Base-by-base conservation (phyloP, 2,329 filamentous ascomycete species). In the Sclerotinia sclerotiorum region DNA sequence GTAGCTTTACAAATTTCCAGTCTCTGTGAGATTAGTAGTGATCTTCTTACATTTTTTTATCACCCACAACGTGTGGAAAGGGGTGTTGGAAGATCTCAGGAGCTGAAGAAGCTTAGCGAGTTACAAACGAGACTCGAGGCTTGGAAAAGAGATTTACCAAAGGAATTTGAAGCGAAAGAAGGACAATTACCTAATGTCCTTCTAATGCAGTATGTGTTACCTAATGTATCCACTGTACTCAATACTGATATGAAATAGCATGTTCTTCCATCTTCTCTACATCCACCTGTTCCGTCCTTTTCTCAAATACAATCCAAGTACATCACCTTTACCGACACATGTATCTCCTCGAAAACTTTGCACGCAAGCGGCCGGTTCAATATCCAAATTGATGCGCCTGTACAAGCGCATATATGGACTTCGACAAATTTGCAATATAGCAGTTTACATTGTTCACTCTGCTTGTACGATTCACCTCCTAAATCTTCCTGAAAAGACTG, bases 271-370 rank as follows among this genome's bases (percentile, higher is more conserved):
- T 76, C 85, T 98, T 0, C 88, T 97, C 58, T 97, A 96, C 77
- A 97, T 98, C 70, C 94, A 98, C 76, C 88, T 98, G 5, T 98
- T 97, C 82, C 88, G 94, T 6, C 94, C 95, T 0, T 98, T 98
- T 77, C 84, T 98, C 63, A 97, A 95, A 78, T 98, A 97, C 77
- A 90, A 87, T 3, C 92, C 91, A 61, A 82, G 87, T 8, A 89
- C 88, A 1, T 97, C 94, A 0, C 94, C 93, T 0, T 84, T 97
- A 1, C 94, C 94, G 4, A 81, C 88, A 2, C 93, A 97, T 74
- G 91, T 97, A 24, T 97, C 94, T 10, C 94, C 95, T 0, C 88
- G 94, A 24, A 93, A 94, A 73, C 88, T 97, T 66, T 97, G 94
- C 80, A 95, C 93, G 0, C 91, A 94, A 76, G 94, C 95, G 65